Evolutionary conservation across 2,329 filamentous ascomycete genomes (phyloP).

Genomic region (Monosporascus sp.): DNA sequence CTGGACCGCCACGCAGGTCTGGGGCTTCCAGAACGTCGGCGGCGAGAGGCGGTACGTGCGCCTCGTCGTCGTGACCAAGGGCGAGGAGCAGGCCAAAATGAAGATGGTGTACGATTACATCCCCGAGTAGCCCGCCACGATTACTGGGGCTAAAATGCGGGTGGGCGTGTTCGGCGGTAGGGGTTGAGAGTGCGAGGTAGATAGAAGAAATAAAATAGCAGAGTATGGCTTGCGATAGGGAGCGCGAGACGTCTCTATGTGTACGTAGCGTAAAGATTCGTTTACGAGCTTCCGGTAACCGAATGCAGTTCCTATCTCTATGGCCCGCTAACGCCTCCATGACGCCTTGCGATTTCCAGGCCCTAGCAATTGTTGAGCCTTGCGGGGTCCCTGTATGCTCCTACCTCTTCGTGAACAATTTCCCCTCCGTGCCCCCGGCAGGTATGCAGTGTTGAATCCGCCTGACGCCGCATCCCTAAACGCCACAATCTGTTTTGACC

Average conservation of each 20-base stretch:
- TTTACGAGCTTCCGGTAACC: background rate
- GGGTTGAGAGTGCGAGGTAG: no score
- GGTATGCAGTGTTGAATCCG: background rate
- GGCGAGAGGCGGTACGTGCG: slow-evolving; percentile 49
- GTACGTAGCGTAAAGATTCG: background rate
- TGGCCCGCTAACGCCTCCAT: background rate
- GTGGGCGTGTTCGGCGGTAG: background rate
- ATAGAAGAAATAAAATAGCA: no score
- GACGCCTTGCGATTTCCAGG: background rate
- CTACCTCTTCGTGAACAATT: background rate
- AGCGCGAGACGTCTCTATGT: no score
- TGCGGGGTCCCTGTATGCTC: background rate
- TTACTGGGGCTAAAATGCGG: background rate
- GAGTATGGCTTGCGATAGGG: no score
- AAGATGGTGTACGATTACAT: slow-evolving; percentile 53
- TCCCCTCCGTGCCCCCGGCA: background rate
- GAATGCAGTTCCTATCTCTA: background rate
- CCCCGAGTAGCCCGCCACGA: slow-evolving; percentile 9
- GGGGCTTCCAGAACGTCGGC: slow-evolving; percentile 53
- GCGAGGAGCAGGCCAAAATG: slow-evolving; percentile 40
- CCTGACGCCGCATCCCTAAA: background rate
- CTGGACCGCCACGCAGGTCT: slow-evolving; percentile 54
- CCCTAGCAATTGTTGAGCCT: background rate
- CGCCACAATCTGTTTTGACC: no score
- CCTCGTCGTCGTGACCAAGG: slow-evolving; percentile 46